phyloP scores from a whole-genome alignment of 2,329 filamentous ascomycete species.

The Truncatella angustata region DNA sequence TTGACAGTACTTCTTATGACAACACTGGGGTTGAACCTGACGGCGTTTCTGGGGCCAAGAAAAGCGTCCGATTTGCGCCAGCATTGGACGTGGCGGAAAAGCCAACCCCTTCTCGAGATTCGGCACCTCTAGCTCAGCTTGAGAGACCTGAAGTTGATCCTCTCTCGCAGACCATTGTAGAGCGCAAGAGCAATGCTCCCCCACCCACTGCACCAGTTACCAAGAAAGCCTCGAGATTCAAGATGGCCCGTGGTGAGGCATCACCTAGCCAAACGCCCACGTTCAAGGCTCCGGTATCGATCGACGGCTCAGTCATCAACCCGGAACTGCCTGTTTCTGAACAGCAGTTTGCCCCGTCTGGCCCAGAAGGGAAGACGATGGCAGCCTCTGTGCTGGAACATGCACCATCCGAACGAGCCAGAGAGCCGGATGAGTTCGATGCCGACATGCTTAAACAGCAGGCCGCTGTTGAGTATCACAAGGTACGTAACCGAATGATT shows the following conservation, averaged over 20 bases:
- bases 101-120: slow-evolving; percentile 21
- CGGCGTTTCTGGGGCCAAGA: slow-evolving; percentile 21
- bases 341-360: slow-evolving; percentile 40
- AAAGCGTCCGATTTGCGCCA: slow-evolving; percentile 28
- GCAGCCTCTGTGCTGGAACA: slow-evolving; percentile 60
- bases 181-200: slow-evolving; percentile 32
- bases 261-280: slow-evolving; percentile 11
- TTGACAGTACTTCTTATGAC: no score
- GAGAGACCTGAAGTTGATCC: slow-evolving; percentile 41
- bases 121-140: slow-evolving; percentile 14
- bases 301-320: slow-evolving; percentile 16
- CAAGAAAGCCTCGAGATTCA: slow-evolving; percentile 53
- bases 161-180: slow-evolving; percentile 48
- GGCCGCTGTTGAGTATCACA: slow-evolving; percentile 80
- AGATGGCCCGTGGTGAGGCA: slow-evolving; percentile 32
- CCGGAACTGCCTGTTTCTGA: slow-evolving; percentile 44
- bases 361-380: slow-evolving; percentile 54
- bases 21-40: no score
- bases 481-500: slow-evolving; percentile 78
- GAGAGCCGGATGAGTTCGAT: slow-evolving; percentile 65
- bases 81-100: slow-evolving; percentile 25
- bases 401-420: slow-evolving; percentile 32
- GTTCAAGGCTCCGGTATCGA: slow-evolving; percentile 8
- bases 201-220: slow-evolving; percentile 10
- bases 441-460: slow-evolving; percentile 71